phyloP scores from a whole-genome alignment of 495 filamentous ascomycete genomes.

The Penicillium turbatum region DNA sequence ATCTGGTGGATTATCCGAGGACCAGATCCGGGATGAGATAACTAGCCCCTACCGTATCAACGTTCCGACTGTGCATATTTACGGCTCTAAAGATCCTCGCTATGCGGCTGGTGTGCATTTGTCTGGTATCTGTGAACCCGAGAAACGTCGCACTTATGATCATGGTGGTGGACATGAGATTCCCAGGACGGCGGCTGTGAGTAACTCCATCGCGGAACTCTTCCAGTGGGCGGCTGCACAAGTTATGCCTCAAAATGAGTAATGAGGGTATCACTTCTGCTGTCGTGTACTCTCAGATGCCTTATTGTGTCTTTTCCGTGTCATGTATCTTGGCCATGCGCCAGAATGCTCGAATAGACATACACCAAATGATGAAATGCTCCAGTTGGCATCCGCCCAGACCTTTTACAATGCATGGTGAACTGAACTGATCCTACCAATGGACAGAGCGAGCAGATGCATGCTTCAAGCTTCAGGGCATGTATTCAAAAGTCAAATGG shows the following conservation, averaged over 20 bases:
- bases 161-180: conserved; percentile 57
- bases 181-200: conserved; percentile 36
- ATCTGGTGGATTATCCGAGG: conserved; percentile 43
- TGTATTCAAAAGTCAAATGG: too few species aligned
- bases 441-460: too few species aligned
- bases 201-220: conserved; percentile 34
- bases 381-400: too few species aligned
- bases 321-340: too few species aligned
- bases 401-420: not conserved
- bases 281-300: not conserved
- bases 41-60: conserved; percentile 39
- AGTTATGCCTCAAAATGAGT: not conserved
- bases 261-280: not conserved
- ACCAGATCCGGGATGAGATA: conserved; percentile 46
- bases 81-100: conserved; percentile 54
- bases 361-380: not conserved
- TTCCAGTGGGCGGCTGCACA: conserved; percentile 31
- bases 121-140: conserved; percentile 48
- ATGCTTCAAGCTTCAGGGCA: too few species aligned
- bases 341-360: too few species aligned
- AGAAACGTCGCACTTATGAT: conserved; percentile 45
- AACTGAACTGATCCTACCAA: too few species aligned
- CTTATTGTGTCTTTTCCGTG: not conserved
- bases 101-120: conserved; percentile 53
- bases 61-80: conserved; percentile 61